Conservation (phyloP, 2,329 filamentous ascomycete species). For the Sclerotinia trifoliorum region DNA sequence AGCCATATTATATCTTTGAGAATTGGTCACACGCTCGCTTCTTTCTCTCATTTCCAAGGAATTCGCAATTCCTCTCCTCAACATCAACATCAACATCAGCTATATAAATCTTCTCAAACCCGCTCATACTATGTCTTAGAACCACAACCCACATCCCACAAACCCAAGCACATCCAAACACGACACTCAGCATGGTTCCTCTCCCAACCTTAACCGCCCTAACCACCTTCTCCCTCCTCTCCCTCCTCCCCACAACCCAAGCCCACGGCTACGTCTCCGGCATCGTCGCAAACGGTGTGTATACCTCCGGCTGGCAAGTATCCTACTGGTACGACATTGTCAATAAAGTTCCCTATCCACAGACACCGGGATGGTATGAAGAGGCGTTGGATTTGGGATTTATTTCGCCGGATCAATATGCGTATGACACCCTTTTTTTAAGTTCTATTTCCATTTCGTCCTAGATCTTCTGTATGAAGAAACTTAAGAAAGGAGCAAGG, state of each 20-base stretch:
- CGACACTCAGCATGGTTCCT: background rate
- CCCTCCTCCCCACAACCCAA: background rate
- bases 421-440: background rate
- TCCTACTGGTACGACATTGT: constrained; percentile 38
- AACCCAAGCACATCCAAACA: background rate
- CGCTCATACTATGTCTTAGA: background rate
- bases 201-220: background rate
- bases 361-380: constrained; percentile 45
- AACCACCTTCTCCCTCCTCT: background rate
- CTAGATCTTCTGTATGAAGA: too few relatives aligned
- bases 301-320: constrained; percentile 29
- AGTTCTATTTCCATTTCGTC: too few relatives aligned
- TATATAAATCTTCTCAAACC: background rate
- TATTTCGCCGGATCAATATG: constrained; percentile 47
- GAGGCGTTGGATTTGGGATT: constrained; percentile 52
- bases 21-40: background rate
- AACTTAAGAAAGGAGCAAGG: too few relatives aligned
- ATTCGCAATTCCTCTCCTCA: background rate
- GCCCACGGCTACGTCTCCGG: constrained; percentile 48
- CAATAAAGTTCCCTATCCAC: constrained; percentile 29
- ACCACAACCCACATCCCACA: too few relatives aligned
- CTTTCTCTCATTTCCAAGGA: background rate
- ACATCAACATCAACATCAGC: too few relatives aligned
- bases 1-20: background rate
- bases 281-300: constrained; percentile 47